These are phyloP conservation scores for Plantago ovata DNA, from an alignment of 257 asterid genomes.

Conservation along the genomic window DNA sequence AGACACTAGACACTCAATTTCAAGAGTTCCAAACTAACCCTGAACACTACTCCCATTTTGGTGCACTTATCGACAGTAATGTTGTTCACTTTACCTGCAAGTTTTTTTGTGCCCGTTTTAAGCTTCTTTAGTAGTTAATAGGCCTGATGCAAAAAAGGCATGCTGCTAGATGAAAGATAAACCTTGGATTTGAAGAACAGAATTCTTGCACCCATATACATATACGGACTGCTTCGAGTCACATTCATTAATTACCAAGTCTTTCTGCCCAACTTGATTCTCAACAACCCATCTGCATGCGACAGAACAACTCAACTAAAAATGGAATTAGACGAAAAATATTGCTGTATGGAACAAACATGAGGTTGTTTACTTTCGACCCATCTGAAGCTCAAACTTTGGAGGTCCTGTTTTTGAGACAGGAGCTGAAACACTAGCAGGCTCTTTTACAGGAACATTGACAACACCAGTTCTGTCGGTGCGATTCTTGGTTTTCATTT, in stretches of 20 bases:
- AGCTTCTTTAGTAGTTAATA: conserved; percentile 9
- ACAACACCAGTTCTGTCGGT: conserved; percentile 72
- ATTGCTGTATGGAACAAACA: conserved; percentile 12
- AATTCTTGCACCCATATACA: conserved; percentile 71
- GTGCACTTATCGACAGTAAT: conserved; percentile 95
- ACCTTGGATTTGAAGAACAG: conserved; percentile 84
- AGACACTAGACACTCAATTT: conserved; percentile 1
- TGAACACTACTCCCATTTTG: conserved; percentile 91
- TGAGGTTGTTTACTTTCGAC: conserved; percentile 84
- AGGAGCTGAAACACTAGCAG: conserved; percentile 42
- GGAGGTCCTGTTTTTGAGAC: conserved; percentile 81
- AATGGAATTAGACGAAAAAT: conserved; percentile 14
- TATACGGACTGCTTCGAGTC: conserved; percentile 92
- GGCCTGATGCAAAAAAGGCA: conserved; percentile 5
- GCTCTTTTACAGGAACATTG: conserved; percentile 50
- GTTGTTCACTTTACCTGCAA: conserved; percentile 95
- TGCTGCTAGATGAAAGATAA: conserved; percentile 3
- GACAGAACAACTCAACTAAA: conserved; percentile 20
- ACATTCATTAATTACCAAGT: conserved; percentile 83
- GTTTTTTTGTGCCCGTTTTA: background rate
- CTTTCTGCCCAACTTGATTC: conserved; percentile 77
- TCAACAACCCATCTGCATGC: conserved; percentile 91
- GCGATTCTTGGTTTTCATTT: conserved; percentile 91
- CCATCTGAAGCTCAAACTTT: conserved; percentile 96
- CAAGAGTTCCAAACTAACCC: conserved; percentile 45